Percentiles rank a stretch among this genome's conserved stretches.
Conservation (phyloP, 2,329 filamentous ascomycete genomes). For the Orbilia ellipsospora region DNA sequence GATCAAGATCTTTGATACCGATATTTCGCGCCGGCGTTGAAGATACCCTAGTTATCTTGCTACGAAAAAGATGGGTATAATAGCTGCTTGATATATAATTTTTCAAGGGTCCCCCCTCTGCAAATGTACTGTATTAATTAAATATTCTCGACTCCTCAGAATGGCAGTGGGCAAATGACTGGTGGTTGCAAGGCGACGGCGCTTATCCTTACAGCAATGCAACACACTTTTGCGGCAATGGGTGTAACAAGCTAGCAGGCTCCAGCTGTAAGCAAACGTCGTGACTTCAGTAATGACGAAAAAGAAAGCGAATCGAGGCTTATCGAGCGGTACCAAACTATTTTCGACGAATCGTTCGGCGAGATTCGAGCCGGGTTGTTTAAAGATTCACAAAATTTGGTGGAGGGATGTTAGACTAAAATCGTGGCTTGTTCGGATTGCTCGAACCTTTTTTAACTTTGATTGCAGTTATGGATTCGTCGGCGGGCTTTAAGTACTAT, state of each 20-base stretch:
- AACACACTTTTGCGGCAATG: slow-evolving; percentile 45
- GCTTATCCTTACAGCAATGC: slow-evolving; percentile 54
- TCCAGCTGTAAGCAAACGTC: slow-evolving; percentile 18
- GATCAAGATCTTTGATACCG: not conserved
- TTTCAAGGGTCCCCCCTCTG: slow-evolving; percentile 37
- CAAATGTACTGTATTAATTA: slow-evolving; percentile 33
- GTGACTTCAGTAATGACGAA: not conserved
- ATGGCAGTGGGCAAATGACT: slow-evolving; percentile 30
- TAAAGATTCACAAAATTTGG: slow-evolving; percentile 9
- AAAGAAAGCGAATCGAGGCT: slow-evolving; percentile 22
- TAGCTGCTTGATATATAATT: slow-evolving; percentile 26
- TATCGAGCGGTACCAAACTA: not conserved
- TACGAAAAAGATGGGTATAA: slow-evolving; percentile 12
- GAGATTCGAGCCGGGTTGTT: slow-evolving; percentile 8
- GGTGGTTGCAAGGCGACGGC: slow-evolving; percentile 27
- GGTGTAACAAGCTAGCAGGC: slow-evolving; percentile 23
- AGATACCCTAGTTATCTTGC: slow-evolving; percentile 16
- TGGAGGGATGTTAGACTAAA: not conserved
- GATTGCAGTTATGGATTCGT: not conserved
- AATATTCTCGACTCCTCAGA: not conserved
- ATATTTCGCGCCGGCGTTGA: slow-evolving; percentile 29
- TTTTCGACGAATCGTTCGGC: slow-evolving; percentile 39
- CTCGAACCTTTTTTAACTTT: not conserved
- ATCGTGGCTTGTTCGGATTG: slow-evolving; percentile 10
- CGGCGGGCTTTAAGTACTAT: slow-evolving; percentile 26